Evolutionary conservation across 2,329 filamentous ascomycete species (phyloP).

Genomic region (Penicillium sp.): DNA sequence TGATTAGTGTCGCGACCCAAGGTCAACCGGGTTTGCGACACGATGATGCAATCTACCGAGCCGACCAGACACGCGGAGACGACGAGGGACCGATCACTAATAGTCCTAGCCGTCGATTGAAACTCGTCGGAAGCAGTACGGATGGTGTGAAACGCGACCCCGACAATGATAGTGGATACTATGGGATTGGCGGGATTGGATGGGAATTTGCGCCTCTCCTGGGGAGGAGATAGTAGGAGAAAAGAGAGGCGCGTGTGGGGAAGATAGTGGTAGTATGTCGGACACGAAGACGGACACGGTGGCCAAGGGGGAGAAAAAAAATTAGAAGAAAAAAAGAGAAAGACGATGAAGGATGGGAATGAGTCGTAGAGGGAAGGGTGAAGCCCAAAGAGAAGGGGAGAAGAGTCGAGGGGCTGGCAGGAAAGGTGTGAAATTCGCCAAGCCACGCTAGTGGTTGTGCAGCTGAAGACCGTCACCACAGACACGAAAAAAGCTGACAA

Average conservation of each 20-base stretch:
- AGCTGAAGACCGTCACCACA: slow-evolving; percentile 22
- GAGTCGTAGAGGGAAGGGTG: slow-evolving; percentile 1
- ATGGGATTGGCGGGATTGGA: background rate
- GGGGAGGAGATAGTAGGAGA: background rate
- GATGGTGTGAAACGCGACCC: background rate
- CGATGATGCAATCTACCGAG: slow-evolving; percentile 30
- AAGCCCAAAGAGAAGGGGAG: slow-evolving; percentile 22
- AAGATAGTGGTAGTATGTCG: slow-evolving; percentile 4
- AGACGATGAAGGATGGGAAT: background rate
- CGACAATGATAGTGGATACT: slow-evolving; percentile 1
- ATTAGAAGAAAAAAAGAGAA: slow-evolving; percentile 3
- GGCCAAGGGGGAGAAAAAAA: background rate
- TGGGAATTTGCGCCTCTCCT: background rate
- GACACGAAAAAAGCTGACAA: slow-evolving; percentile 14
- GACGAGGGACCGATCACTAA: background rate
- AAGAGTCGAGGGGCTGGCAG: slow-evolving; percentile 29
- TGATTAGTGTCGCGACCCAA: slow-evolving; percentile 22
- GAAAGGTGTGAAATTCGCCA: slow-evolving; percentile 28
- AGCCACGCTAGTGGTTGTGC: slow-evolving; percentile 26
- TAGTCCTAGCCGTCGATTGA: background rate
- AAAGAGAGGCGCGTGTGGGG: slow-evolving; percentile 6
- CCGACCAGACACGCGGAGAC: background rate
- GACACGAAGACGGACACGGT: background rate
- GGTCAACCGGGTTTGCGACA: slow-evolving; percentile 24
- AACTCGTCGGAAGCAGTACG: background rate